These are phyloP conservation scores for Ustilago xerochloae DNA, from an alignment of 1,284 basidiomycete species.

Conservation along the genomic window DNA sequence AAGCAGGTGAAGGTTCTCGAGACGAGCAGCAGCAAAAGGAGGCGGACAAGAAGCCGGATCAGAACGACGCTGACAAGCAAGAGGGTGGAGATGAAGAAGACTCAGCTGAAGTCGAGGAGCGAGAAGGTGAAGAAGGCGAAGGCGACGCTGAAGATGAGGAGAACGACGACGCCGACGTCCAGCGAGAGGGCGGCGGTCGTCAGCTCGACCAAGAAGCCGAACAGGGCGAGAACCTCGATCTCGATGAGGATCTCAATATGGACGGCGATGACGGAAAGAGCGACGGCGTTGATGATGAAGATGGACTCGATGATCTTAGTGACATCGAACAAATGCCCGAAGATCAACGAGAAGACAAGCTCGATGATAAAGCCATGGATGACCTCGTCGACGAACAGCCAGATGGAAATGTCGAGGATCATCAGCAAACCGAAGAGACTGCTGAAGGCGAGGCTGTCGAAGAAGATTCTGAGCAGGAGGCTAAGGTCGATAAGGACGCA, in stretches of 20 bases:
- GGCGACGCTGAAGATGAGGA: constrained; percentile 61
- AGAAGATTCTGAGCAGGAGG: constrained; percentile 34
- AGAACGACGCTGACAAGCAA: constrained; percentile 18
- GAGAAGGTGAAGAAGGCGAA: constrained; percentile 54
- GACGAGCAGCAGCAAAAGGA: constrained; percentile 70
- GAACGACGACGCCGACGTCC: constrained; percentile 66
- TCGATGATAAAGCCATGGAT: constrained; percentile 33
- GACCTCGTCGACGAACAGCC: constrained; percentile 39
- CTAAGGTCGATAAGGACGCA: constrained; percentile 44
- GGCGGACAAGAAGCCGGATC: constrained; percentile 23
- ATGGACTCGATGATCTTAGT: constrained; percentile 75
- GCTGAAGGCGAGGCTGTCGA: constrained; percentile 39
- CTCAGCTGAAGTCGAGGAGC: constrained; percentile 44
- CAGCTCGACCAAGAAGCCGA: constrained; percentile 65
- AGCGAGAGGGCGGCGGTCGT: constrained; percentile 69
- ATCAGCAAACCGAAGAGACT: constrained; percentile 63
- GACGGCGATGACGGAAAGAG: constrained; percentile 40
- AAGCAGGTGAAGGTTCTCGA: constrained; percentile 69
- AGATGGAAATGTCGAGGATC: constrained; percentile 41
- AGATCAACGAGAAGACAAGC: constrained; percentile 26
- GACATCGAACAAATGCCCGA: constrained; percentile 75
- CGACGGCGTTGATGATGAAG: constrained; percentile 68
- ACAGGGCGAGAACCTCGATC: constrained; percentile 66
- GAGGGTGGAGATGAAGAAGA: constrained; percentile 38
- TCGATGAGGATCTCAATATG: constrained; percentile 63